Evolutionary conservation across 768 basidiomycete species (phyloP).

Genomic region (Rhodotorula kratochvilovae): DNA sequence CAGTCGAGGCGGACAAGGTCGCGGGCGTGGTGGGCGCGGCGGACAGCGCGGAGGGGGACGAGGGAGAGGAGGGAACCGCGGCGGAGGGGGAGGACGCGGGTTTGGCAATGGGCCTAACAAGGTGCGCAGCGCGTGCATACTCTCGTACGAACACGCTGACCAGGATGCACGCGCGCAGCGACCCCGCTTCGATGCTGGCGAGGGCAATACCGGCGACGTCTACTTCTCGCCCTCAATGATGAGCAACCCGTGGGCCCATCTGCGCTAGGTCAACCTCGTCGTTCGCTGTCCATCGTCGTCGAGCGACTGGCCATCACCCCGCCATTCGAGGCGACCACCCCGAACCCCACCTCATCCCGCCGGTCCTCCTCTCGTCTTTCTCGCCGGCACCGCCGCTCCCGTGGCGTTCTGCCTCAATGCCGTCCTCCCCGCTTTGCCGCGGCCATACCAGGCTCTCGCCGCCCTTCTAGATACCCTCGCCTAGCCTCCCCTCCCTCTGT

Average conservation of each 20-base stretch:
- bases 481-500: not conserved
- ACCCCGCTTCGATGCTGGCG: slow-evolving; percentile 1
- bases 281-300: not conserved
- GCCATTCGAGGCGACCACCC: not conserved
- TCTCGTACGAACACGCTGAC: not conserved
- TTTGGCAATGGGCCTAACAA: slow-evolving; percentile 16
- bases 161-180: not conserved
- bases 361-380: too few relatives aligned
- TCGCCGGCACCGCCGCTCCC: too few relatives aligned
- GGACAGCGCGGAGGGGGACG: slow-evolving; percentile 4
- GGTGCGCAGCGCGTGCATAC: not conserved
- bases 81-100: slow-evolving; percentile 2
- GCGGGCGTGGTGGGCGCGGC: not conserved
- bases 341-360: not conserved
- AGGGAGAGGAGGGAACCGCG: slow-evolving; percentile 1
- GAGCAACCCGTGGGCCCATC: slow-evolving; percentile 17
- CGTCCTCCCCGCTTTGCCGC: not conserved
- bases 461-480: not conserved
- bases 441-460: not conserved
- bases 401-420: too few relatives aligned
- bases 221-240: slow-evolving; percentile 9
- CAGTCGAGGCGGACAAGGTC: not conserved
- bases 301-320: not conserved
- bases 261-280: not conserved
- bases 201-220: not conserved